Base-by-base conservation (phyloP, 345 rosid genomes). In the Fremontodendron californicum region DNA sequence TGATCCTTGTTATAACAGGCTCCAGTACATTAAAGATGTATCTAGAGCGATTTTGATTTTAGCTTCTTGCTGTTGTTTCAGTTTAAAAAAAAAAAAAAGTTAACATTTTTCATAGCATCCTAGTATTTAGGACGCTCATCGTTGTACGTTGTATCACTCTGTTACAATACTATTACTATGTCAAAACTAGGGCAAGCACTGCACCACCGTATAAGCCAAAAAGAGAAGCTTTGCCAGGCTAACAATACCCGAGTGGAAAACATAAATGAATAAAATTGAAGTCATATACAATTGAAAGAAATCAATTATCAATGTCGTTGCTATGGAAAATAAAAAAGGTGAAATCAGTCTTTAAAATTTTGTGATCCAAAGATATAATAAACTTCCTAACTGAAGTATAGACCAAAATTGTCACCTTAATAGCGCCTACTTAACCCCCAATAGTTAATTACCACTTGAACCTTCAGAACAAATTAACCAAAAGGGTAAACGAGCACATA, bases 351-450 rank as follows among this genome's bases (percentile, higher is more conserved):
- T 61, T 42, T 33, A 46, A 60, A 52, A 78, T 75, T 46, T 21
- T 55, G 77, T 62, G 72, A 62, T 83, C 79, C 77, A 78, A 78
- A 72, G 37, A 74, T 70, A 39, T 70, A 81, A 25, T 16, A 31
- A 84, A 84, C 33, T 75, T 68, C 78, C 77, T 31, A 74, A 63
- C 72, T 67, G 71, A 75, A 67, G 74, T 37, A 64, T 77, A 62
- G 10, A 77, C 80, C 79, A 82, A 85, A 85, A 80, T 74, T 79
- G 79, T 78, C 84, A 70, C 78, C 73, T 74, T 49, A 8, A 46
- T 8, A 55, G 70, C 27, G 51, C 51, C 62, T 11, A 39, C 9
- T 6, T 48, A n/a, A 52, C 73, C 73, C 64, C 64, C 71, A 42
- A 71, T 52, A 43, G 33, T 48, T 75, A 77, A 67, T n/a, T 74